Base-by-base conservation (phyloP, 1,139 yeast genomes). In the Meyerozyma guilliermondii region DNA sequence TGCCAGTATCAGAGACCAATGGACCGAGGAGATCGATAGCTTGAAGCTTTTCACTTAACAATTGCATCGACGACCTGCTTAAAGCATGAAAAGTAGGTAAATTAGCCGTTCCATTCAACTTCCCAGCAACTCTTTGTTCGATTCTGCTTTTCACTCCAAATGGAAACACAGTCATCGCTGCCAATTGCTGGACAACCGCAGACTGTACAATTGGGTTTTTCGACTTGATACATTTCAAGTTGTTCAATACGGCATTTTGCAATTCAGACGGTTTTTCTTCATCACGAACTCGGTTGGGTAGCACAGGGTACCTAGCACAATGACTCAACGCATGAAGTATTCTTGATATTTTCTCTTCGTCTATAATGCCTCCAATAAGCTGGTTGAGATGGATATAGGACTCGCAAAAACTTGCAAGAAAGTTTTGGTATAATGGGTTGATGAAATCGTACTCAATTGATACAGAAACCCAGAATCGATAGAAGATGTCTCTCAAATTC, bases 71-170 rank as follows among this genome's bases (percentile, higher is more conserved):
- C 24, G 62, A 55, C 43, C 72, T 72, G 50, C 92, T 77, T 3
- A 84, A 63, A 0, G 88, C 80, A 31, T 81, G 72, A 55, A 83
- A 88, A 0, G 88, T 75, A 1, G 95, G 92, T 24, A 78, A 67
- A 45, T 78, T 79, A 9, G 66, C 60, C 41, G 59, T 65, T 20
- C 59, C 54, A 29, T 58, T 58, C 41, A 58, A 43, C 42, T 38
- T 55, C 53, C 37, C 61, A 60, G 38, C 60, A 56, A 20, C 49
- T 57, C 39, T 66, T 44, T 54, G 68, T 49, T 54, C 71, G 40
- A 83, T 83, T 45, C 82, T 63, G 16, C 68, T 69, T 46, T 84
- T 65, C 0, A 81, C 75, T 4, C 79, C 80, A 55, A 78, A 81
- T 5, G 89, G 88, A 43, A 82, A 66, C 1, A 75, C 65, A 2